A percentile compares a stretch with the other conserved stretches of the same genome.
phyloP scores from a whole-genome alignment of 495 filamentous ascomycete genomes.

The Margaritispora aquatica region DNA sequence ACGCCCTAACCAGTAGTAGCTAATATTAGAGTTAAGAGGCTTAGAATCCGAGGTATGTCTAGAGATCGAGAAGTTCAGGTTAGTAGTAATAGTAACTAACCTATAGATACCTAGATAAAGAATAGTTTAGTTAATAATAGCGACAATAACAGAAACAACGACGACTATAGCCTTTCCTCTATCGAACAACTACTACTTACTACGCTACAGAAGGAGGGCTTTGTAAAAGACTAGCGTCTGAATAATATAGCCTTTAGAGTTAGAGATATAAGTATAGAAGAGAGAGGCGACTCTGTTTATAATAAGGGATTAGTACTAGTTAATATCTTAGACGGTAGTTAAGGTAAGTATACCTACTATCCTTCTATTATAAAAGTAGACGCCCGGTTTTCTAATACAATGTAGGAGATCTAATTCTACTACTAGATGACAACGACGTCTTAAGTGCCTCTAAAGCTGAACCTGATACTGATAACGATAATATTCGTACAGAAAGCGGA shows the following conservation, averaged over 20 bases:
- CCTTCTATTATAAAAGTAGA: conserved; percentile 5
- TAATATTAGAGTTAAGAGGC: conserved; percentile 3
- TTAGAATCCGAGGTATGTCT: conserved; percentile 6
- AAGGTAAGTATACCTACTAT: not conserved
- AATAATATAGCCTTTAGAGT: conserved; percentile 7
- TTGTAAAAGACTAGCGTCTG: conserved; percentile 7
- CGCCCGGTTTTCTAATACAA: conserved; percentile 6
- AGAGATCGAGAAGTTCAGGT: conserved; percentile 7
- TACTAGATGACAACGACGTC: conserved; percentile 5
- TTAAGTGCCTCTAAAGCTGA: conserved; percentile 14
- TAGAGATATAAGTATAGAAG: not conserved
- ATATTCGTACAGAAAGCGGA: conserved; percentile 5
- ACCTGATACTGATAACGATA: conserved; percentile 7
- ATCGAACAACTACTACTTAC: conserved; percentile 18
- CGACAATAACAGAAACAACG: not conserved
- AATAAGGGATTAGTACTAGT: not conserved
- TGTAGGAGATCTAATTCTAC: conserved; percentile 12
- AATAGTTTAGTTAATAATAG: conserved; percentile 1
- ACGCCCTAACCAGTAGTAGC: not conserved
- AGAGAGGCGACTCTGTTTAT: not conserved
- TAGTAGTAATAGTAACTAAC: not conserved
- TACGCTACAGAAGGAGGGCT: conserved; percentile 14
- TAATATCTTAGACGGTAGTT: not conserved
- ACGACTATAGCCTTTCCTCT: conserved; percentile 8
- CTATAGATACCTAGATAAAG: not conserved